Evolutionary conservation across 345 rosid species (phyloP).

Genomic region (Melaleuca quinquenervia): DNA sequence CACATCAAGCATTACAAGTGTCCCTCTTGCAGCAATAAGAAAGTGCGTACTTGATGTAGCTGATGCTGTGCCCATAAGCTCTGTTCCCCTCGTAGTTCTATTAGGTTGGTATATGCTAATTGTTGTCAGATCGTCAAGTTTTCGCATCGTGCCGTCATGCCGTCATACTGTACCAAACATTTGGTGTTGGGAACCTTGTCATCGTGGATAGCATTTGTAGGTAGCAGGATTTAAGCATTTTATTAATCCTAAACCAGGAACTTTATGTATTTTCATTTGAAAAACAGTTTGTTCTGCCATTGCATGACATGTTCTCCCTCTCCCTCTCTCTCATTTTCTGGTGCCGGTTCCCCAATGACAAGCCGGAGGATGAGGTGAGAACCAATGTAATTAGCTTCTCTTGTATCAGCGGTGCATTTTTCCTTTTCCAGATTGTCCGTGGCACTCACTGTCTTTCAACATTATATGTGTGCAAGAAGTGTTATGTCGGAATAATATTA

Average conservation of each 20-base stretch:
- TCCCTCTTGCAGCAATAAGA: slow-evolving; percentile 78
- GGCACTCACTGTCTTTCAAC: neutral
- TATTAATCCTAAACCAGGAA: neutral
- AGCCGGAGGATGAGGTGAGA: neutral
- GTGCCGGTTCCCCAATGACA: neutral
- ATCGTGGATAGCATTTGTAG: neutral
- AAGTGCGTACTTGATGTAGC: slow-evolving; percentile 44
- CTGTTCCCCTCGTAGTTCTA: slow-evolving; percentile 1
- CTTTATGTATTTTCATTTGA: neutral
- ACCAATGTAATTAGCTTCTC: neutral
- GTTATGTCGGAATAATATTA: neutral
- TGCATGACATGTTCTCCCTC: neutral
- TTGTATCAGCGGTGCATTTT: neutral
- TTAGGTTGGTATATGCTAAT: neutral
- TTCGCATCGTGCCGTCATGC: neutral
- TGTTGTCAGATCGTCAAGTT: neutral
- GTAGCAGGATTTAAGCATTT: neutral
- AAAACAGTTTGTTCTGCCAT: neutral
- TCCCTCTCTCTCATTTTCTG: neutral
- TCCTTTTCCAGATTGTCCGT: neutral
- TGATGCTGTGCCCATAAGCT: neutral
- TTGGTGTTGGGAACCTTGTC: neutral
- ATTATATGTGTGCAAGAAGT: neutral
- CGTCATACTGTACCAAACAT: neutral
- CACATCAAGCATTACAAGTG: slow-evolving; percentile 86